Percentiles rank a stretch among this genome's conserved stretches.
Evolutionary conservation across 2,329 filamentous ascomycete genomes (phyloP).

Genomic region (Fonsecaea monophora): DNA sequence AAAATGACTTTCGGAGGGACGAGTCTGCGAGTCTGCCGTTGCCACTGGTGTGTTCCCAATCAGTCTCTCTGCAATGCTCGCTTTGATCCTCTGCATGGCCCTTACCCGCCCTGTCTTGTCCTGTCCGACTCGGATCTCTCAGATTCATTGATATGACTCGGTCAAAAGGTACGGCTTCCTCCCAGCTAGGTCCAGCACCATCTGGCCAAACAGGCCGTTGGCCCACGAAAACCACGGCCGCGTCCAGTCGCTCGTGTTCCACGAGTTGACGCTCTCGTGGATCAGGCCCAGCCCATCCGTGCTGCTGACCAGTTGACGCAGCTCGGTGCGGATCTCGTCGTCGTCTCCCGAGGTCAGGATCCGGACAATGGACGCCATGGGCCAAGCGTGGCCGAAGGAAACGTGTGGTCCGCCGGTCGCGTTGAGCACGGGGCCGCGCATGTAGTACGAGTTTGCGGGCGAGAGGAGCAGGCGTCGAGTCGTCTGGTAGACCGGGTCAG

Average conservation of each 20-base stretch:
- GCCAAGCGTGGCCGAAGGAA: slow-evolving; percentile 88
- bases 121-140: too few species aligned
- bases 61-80: too few species aligned
- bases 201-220: slow-evolving; percentile 80
- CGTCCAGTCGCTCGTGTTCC: slow-evolving; percentile 54
- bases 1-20: too few species aligned
- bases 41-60: too few species aligned
- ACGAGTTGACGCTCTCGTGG: slow-evolving; percentile 88
- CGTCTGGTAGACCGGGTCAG: slow-evolving; percentile 80
- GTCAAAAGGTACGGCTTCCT: slow-evolving; percentile 14
- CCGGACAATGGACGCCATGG: slow-evolving; percentile 91
- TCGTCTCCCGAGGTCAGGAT: slow-evolving; percentile 81
- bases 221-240: slow-evolving; percentile 89
- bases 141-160: slow-evolving; percentile 11
- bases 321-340: slow-evolving; percentile 73
- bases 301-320: slow-evolving; percentile 72
- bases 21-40: too few species aligned
- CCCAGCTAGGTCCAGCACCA: slow-evolving; percentile 13
- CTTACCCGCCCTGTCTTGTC: too few species aligned
- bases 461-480: slow-evolving; percentile 82
- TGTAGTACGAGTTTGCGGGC: slow-evolving; percentile 83
- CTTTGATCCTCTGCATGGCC: too few species aligned
- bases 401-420: slow-evolving; percentile 86
- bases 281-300: slow-evolving; percentile 79
- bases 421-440: slow-evolving; percentile 75